phyloP scores from a whole-genome alignment of 192 early-diverging fungal genomes.

The Kickxella alabastrina region DNA sequence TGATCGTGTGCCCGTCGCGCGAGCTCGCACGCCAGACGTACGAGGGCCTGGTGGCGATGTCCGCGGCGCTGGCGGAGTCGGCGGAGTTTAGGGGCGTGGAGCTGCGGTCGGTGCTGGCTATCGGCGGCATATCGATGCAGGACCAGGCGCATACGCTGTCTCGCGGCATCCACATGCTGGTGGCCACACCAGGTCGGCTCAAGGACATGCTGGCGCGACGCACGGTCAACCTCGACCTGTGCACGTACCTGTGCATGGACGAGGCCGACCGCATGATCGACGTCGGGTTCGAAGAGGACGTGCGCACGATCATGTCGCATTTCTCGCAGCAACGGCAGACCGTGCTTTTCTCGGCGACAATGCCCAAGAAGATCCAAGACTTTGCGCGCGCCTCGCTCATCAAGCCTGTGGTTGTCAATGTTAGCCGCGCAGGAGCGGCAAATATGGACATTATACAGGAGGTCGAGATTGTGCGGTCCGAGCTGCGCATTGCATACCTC shows the following conservation, averaged over 20 bases:
- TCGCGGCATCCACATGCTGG: conserved; percentile 85
- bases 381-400: conserved; percentile 89
- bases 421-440: conserved; percentile 94
- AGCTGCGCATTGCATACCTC: conserved; percentile 91
- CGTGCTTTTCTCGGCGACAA: conserved; percentile 91
- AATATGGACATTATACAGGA: conserved; percentile 97
- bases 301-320: conserved; percentile 91
- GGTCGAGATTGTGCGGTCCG: conserved; percentile 95
- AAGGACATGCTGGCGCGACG: conserved; percentile 87
- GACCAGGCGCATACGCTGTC: conserved; percentile 74
- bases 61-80: conserved; percentile 52
- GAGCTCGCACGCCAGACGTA: conserved; percentile 95
- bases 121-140: conserved; percentile 92
- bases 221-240: conserved; percentile 84
- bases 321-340: conserved; percentile 95
- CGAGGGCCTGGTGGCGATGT: conserved; percentile 72
- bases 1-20: conserved; percentile 94
- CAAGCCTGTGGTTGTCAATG: conserved; percentile 90
- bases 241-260: conserved; percentile 91
- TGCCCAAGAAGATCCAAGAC: conserved; percentile 99
- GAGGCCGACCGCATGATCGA: conserved; percentile 99
- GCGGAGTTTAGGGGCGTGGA: conserved; percentile 61
- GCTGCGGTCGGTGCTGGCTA: conserved; percentile 78
- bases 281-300: conserved; percentile 97
- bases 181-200: conserved; percentile 92